Base-by-base conservation (phyloP, 495 filamentous ascomycete genomes). In the Xylaria acuta region DNA sequence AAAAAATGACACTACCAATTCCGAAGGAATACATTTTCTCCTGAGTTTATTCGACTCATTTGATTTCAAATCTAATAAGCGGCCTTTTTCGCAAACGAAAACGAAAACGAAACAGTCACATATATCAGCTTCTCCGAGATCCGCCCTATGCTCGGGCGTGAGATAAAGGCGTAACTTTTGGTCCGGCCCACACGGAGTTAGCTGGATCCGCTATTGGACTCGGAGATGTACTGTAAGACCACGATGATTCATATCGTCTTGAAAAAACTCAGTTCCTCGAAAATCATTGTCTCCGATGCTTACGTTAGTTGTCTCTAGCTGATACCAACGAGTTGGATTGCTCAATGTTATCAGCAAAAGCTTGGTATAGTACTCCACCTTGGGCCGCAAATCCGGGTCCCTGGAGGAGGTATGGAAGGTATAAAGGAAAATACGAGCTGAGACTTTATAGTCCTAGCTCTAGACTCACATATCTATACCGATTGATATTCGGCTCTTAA, bases 141-240 rank as follows among this genome's bases (percentile, higher is more conserved):
- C 60, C 22, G 36, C 63, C 6, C 7, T 8, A 47, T 2, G 62
- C 14, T 45, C 7, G 41, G 25, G 40, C 38, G 14, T 45, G 1
- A 32, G 22, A 47, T 5, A 11, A 30, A 47, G 62, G 40, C 1
- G 22, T 6, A n/a, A 47, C 16, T 32, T 34, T 12, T 30, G 63
- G 34, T 34, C 18, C 12, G 63, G 41, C 41, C 63, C 63, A 47
- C 63, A n/a, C 41, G 63, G 63, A 65, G 25, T 65, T 49, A 65
- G 63, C 63, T 65, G 38, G 9, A 49, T 20, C 63, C 63, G 63
- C 40, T n/a, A 25, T 49, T 65, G 36, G 63, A 43, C 60, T 64
- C 60, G 60, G 60, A 41, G 38, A 64, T 47, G 41, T 65, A n/a
- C 45, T 22, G 18, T 18, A 20, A 65, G 41, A 34, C 18, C 41